Conservation (phyloP, 164 flowering plant species). For the Vitis riparia region DNA sequence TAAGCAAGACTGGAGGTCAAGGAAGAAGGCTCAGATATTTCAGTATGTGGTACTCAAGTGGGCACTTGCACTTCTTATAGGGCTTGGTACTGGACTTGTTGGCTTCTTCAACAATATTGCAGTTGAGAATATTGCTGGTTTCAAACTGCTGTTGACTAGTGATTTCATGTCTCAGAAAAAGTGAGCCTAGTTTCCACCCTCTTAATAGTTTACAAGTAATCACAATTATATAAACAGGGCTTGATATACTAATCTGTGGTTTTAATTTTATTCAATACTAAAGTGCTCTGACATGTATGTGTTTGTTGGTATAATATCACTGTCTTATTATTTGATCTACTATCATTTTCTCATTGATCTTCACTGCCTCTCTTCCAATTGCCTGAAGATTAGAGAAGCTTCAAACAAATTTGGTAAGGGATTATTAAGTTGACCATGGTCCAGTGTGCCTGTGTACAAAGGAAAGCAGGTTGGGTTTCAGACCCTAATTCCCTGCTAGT, state of each 20-base stretch:
- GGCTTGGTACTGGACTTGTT: slow-evolving; percentile 42
- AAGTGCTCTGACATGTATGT: not conserved
- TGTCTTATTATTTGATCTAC: too few relatives aligned
- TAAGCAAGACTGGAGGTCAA: slow-evolving; percentile 38
- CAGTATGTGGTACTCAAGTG: slow-evolving; percentile 46
- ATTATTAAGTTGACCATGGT: not conserved
- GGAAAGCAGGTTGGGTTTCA: not conserved
- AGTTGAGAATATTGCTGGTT: slow-evolving; percentile 78
- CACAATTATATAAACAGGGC: too few relatives aligned
- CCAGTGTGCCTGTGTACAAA: not conserved
- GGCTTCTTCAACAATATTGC: slow-evolving; percentile 66
- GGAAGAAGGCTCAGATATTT: slow-evolving; percentile 26
- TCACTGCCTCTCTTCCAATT: not conserved
- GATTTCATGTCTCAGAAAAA: slow-evolving; percentile 49
- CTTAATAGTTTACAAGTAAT: not conserved
- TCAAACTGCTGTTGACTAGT: slow-evolving; percentile 52
- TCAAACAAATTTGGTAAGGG: not conserved
- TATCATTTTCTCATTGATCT: not conserved
- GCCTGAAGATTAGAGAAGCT: not conserved
- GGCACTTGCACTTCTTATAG: slow-evolving; percentile 29
- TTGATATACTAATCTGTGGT: too few relatives aligned
- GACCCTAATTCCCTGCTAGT: too few relatives aligned
- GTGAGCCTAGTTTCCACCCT: slow-evolving; percentile 33
- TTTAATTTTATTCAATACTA: too few relatives aligned
- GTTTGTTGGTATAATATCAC: not conserved